Conservation (phyloP, 2,329 filamentous ascomycete species). For the Calonectria leucothoes region DNA sequence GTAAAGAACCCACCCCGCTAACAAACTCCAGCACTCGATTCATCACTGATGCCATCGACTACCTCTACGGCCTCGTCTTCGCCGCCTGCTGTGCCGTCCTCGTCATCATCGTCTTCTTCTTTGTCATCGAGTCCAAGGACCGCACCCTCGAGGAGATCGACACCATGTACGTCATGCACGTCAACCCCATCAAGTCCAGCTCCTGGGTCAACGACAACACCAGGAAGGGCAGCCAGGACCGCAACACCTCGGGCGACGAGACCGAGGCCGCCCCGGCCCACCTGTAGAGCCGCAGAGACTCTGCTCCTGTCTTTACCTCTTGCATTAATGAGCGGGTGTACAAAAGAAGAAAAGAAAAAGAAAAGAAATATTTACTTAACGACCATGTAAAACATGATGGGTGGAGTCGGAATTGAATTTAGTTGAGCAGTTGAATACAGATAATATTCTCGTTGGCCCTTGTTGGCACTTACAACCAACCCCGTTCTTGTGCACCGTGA, state of each 20-base stretch:
- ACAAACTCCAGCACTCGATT: slow-evolving; percentile 72
- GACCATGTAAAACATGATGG: background rate
- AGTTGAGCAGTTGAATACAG: background rate
- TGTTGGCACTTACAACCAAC: background rate
- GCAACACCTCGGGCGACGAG: background rate
- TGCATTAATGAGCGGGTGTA: slow-evolving; percentile 2
- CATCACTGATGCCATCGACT: slow-evolving; percentile 77
- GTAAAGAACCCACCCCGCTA: too few species aligned
- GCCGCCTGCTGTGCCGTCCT: slow-evolving; percentile 74
- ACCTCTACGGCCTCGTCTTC: slow-evolving; percentile 78
- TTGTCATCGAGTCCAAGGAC: slow-evolving; percentile 79
- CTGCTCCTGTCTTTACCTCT: slow-evolving; percentile 1
- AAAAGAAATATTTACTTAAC: background rate
- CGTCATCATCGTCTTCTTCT: slow-evolving; percentile 77
- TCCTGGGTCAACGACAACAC: slow-evolving; percentile 37
- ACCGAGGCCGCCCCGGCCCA: slow-evolving; percentile 6
- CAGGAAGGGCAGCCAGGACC: slow-evolving; percentile 4
- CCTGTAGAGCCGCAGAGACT: background rate
- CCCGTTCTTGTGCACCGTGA: background rate
- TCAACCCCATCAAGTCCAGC: slow-evolving; percentile 61
- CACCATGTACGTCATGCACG: slow-evolving; percentile 73
- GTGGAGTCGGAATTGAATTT: background rate
- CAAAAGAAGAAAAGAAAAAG: background rate
- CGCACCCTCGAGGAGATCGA: slow-evolving; percentile 81
- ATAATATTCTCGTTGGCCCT: background rate